A percentile compares a stretch with the other conserved stretches of the same genome.
Evolutionary conservation across 2,329 filamentous ascomycete genomes (phyloP).

Genomic region (Calcarisporium arbuscula): DNA sequence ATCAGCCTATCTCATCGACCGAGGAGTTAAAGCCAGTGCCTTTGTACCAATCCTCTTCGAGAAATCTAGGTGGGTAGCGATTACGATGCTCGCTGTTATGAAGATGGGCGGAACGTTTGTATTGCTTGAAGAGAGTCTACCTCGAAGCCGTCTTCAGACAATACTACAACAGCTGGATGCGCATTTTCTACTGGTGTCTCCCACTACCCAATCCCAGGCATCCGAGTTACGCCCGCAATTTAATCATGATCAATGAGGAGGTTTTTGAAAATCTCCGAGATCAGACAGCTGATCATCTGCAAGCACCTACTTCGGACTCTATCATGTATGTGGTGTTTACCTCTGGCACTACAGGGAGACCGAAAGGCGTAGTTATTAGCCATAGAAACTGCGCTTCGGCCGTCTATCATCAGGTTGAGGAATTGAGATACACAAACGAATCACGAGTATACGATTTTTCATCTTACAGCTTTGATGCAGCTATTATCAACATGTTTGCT

Average conservation of each 20-base stretch:
- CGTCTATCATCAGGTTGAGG: background rate
- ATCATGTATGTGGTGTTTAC: conserved; percentile 14
- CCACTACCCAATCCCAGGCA: too few species aligned
- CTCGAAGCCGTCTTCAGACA: conserved; percentile 19
- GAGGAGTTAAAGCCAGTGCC: conserved; percentile 16
- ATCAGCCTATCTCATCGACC: background rate
- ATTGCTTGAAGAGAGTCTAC: background rate
- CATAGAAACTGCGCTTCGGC: conserved; percentile 1
- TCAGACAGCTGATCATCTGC: too few species aligned
- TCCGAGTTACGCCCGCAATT: too few species aligned
- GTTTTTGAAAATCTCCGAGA: too few species aligned
- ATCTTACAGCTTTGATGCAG: conserved; percentile 45
- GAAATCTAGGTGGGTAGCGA: conserved; percentile 9
- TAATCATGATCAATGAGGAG: too few species aligned
- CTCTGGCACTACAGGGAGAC: conserved; percentile 7
- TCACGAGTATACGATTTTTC: conserved; percentile 26
- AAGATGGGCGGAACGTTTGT: background rate
- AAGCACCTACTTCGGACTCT: too few species aligned
- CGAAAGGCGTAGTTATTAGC: conserved; percentile 4
- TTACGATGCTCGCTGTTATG: background rate
- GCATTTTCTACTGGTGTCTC: too few species aligned
- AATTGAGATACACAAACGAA: conserved; percentile 1
- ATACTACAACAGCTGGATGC: too few species aligned
- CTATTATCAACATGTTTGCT: conserved; percentile 43
- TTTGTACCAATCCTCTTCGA: conserved; percentile 8